Base-by-base conservation (phyloP, 441 rosid genomes). In the Brassica balearica region DNA sequence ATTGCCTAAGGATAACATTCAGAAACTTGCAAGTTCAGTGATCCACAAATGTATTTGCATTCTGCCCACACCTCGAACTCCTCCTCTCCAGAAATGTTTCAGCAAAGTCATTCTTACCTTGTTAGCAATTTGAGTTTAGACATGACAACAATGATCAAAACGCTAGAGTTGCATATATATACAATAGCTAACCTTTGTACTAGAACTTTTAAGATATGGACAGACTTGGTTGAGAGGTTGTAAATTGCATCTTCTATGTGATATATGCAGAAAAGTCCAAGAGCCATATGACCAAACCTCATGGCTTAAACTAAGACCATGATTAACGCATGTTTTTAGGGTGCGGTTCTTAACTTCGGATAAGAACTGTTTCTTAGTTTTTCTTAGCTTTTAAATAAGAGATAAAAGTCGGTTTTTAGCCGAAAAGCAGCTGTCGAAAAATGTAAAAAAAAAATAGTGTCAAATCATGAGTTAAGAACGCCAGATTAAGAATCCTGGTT, bases 1-100 rank as follows among this genome's bases (percentile, higher is more conserved):
- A 32, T 93, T 72, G 98, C 96, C 65, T 95, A 96, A 12, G 97
- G 96, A 74, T 88, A 88, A 82, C 93, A 90, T 83, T 91, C 95
- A 51, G 75, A 80, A 12, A 93, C 99, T 85, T 93, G 92, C 92
- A 93, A 76, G 73, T 83, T 78, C 79, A 95, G 55, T n/a, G 89
- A 75, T 76, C 79, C 84, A 96, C 98, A 91, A 67, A 81, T 84
- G 61, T 84, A 82, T 82, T 87, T 91, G 89, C 95, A 81, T 51
- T 78, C 84, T 81, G 80, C 89, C 92, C 92, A 84, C 76, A 84
- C 76, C 85, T 89, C 6, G 83, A 82, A 27, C 81, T 84, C 90
- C 91, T 80, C 56, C 69, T 73, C 38, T 76, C 84, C 36, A 92
- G 67, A 82, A 25, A 25, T 65, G 75, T 73, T 82, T 78, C 89